phyloP scores from a whole-genome alignment of 768 basidiomycete genomes.

The Auricularia cornea region DNA sequence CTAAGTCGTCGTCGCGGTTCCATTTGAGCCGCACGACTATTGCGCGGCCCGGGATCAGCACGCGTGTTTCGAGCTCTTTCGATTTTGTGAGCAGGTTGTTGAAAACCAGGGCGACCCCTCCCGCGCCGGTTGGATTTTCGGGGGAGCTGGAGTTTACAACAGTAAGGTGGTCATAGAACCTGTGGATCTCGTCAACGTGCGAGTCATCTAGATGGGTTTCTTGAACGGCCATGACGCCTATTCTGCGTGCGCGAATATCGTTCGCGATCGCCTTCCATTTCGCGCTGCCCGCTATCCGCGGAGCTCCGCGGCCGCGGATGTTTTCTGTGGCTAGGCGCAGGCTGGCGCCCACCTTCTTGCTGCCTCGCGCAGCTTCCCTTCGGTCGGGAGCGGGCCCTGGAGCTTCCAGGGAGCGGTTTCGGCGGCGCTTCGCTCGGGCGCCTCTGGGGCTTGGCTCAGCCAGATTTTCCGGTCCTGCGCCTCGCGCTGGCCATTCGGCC shows the following conservation, averaged over 20 bases:
- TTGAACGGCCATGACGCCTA: background rate
- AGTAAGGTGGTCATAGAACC: background rate
- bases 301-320: too few species aligned
- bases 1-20: background rate
- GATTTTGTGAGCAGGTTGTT: background rate
- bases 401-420: too few species aligned
- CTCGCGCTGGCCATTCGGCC: too few species aligned
- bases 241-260: background rate
- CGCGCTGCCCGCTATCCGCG: too few species aligned
- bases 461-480: too few species aligned
- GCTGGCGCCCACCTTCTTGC: too few species aligned
- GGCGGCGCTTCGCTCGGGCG: too few species aligned
- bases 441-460: too few species aligned
- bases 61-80: background rate
- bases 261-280: background rate
- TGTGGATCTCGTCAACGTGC: background rate
- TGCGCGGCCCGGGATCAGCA: background rate
- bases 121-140: background rate
- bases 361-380: too few species aligned
- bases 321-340: too few species aligned
- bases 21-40: background rate
- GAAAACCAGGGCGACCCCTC: background rate
- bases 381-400: too few species aligned
- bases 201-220: background rate
- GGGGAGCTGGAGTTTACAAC: background rate